Conservation (phyloP, 2,329 filamentous ascomycete species). For the Aureobasidium musti region DNA sequence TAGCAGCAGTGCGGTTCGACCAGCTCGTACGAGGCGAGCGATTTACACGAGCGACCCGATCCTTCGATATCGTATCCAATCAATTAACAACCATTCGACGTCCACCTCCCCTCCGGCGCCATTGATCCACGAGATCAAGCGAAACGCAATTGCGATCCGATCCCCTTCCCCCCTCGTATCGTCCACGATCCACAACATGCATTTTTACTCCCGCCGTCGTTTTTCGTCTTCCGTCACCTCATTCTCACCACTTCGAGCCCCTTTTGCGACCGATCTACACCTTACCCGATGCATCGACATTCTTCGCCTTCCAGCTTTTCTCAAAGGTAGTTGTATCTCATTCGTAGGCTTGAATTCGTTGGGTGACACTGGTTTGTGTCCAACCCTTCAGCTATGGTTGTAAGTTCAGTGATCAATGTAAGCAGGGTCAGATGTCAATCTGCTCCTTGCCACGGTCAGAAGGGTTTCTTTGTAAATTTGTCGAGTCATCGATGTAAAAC, state of each 20-base stretch:
- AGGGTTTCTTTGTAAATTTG: not conserved
- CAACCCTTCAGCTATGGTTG: not conserved
- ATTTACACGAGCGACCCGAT: slow-evolving; percentile 25
- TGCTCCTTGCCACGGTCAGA: not conserved
- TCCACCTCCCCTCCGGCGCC: slow-evolving; percentile 8
- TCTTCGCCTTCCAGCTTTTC: not conserved
- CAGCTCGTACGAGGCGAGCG: slow-evolving; percentile 24
- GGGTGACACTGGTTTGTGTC: not conserved
- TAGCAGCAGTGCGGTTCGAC: slow-evolving; percentile 26
- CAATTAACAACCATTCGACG: slow-evolving; percentile 26
- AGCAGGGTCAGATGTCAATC: not conserved
- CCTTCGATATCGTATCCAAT: slow-evolving; percentile 28
- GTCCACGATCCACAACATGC: slow-evolving; percentile 23
- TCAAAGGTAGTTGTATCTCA: slow-evolving; percentile 6
- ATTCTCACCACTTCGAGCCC: slow-evolving; percentile 6
- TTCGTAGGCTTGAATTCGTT: not conserved
- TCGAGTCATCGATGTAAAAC: no score
- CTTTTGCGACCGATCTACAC: slow-evolving; percentile 11
- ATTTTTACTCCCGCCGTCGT: slow-evolving; percentile 19
- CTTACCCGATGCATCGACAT: slow-evolving; percentile 10
- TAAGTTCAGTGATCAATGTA: not conserved
- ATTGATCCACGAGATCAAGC: slow-evolving; percentile 20
- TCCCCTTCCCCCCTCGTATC: slow-evolving; percentile 8
- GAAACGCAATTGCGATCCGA: slow-evolving; percentile 11
- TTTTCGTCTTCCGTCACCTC: slow-evolving; percentile 16